Evolutionary conservation across 1,284 basidiomycete genomes (phyloP).

Genomic region (Cerrena zonata): DNA sequence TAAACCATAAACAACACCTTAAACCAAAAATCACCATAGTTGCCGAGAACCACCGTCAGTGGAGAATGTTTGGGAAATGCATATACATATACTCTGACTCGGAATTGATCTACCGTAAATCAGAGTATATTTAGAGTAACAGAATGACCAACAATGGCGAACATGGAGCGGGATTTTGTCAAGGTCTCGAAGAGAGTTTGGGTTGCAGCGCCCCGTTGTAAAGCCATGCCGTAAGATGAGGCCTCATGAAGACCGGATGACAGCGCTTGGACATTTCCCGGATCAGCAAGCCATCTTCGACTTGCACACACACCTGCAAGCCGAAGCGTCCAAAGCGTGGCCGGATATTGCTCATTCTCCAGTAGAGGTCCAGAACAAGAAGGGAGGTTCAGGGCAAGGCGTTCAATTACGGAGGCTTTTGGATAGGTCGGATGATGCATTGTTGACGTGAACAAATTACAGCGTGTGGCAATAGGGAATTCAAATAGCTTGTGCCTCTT

Average conservation of each 20-base stretch:
- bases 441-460: not conserved
- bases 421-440: not conserved
- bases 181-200: not conserved
- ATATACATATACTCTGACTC: too few relatives aligned
- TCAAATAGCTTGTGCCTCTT: not conserved
- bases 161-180: not conserved
- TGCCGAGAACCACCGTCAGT: too few relatives aligned
- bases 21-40: too few relatives aligned
- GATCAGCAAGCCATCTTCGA: not conserved
- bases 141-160: not conserved
- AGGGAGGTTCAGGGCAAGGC: not conserved
- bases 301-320: not conserved
- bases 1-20: not conserved
- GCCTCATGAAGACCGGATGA: conserved; percentile 1
- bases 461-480: not conserved
- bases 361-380: not conserved
- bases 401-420: not conserved
- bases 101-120: too few relatives aligned
- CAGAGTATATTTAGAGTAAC: too few relatives aligned
- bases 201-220: not conserved
- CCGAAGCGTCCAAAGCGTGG: not conserved
- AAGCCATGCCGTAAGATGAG: not conserved
- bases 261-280: conserved; percentile 1
- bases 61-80: too few relatives aligned
- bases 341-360: not conserved